These are phyloP conservation scores for Thalassiosira exigua DNA, from an alignment of 352 stramenopile genomes.

Conservation along the genomic window DNA sequence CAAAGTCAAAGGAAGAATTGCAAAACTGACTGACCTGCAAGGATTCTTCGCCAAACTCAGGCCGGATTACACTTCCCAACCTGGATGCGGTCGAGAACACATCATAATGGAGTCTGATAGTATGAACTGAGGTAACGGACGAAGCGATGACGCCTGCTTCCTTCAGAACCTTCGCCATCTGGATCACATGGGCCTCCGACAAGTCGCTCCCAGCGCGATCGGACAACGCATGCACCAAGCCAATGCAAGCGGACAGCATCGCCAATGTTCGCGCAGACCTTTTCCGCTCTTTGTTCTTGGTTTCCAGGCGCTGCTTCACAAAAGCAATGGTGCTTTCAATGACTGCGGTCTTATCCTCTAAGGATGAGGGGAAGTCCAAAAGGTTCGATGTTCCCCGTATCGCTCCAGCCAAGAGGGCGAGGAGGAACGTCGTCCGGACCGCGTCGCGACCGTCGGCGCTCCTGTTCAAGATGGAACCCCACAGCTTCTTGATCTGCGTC, in stretches of 20 bases:
- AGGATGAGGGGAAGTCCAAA: slow-evolving; percentile 14
- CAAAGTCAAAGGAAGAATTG: too few species aligned
- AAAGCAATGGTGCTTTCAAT: slow-evolving; percentile 23
- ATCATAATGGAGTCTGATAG: slow-evolving; percentile 20
- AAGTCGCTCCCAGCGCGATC: slow-evolving; percentile 17
- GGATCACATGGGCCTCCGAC: slow-evolving; percentile 27
- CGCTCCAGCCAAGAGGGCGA: slow-evolving; percentile 33
- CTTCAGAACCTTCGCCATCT: slow-evolving; percentile 25
- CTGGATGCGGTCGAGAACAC: slow-evolving; percentile 25
- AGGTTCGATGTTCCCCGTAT: slow-evolving; percentile 32
- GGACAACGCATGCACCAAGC: slow-evolving; percentile 17
- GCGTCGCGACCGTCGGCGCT: background rate
- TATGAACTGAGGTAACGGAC: slow-evolving; percentile 3
- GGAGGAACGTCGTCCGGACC: background rate
- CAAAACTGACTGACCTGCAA: slow-evolving; percentile 27
- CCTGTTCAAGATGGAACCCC: slow-evolving; percentile 26
- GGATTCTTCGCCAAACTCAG: slow-evolving; percentile 27
- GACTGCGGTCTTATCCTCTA: slow-evolving; percentile 6
- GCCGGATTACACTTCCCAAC: slow-evolving; percentile 28
- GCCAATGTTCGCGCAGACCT: slow-evolving; percentile 4
- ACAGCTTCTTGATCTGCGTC: slow-evolving; percentile 29
- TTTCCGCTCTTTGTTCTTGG: background rate
- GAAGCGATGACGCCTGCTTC: background rate
- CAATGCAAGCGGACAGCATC: slow-evolving; percentile 18
- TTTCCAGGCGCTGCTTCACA: background rate